Evolutionary conservation across 2,329 filamentous ascomycete species (phyloP).

Genomic region (Paraphoma chrysanthemicola): DNA sequence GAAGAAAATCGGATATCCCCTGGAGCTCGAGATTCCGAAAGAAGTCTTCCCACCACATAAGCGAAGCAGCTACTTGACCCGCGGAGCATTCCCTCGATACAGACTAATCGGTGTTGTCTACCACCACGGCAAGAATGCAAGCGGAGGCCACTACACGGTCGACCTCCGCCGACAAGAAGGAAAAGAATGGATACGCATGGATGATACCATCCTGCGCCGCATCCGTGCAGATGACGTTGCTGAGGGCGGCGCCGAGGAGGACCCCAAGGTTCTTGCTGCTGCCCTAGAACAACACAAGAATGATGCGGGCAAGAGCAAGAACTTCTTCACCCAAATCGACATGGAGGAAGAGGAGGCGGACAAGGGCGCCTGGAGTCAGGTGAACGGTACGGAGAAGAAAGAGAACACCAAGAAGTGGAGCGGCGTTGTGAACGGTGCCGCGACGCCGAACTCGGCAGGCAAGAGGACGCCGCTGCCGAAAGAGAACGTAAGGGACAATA

Average conservation of each 20-base stretch:
- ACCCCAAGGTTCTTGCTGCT: constrained; percentile 70
- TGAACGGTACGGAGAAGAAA: constrained; percentile 67
- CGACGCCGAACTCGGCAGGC: constrained; percentile 59
- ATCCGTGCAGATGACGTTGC: constrained; percentile 89
- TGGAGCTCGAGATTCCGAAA: constrained; percentile 91
- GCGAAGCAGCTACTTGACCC: constrained; percentile 68
- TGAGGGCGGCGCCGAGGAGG: constrained; percentile 82
- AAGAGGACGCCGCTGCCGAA: constrained; percentile 61
- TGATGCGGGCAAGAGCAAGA: constrained; percentile 61
- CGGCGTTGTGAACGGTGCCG: constrained; percentile 67
- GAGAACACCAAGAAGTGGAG: constrained; percentile 72
- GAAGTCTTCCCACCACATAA: constrained; percentile 84
- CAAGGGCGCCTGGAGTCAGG: constrained; percentile 82
- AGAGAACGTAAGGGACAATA: constrained; percentile 80
- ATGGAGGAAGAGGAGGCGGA: constrained; percentile 69
- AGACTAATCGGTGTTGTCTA: constrained; percentile 90
- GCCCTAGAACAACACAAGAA: constrained; percentile 73
- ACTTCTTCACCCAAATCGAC: constrained; percentile 73
- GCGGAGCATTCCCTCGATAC: constrained; percentile 80
- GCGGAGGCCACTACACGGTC: constrained; percentile 96
- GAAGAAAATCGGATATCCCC: constrained; percentile 95
- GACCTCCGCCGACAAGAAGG: constrained; percentile 93
- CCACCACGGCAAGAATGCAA: constrained; percentile 96
- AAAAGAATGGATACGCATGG: constrained; percentile 94
- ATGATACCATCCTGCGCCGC: constrained; percentile 88